Base-by-base conservation (phyloP, 2,329 filamentous ascomycete genomes). In the Dothidotthia symphoricarpi region DNA sequence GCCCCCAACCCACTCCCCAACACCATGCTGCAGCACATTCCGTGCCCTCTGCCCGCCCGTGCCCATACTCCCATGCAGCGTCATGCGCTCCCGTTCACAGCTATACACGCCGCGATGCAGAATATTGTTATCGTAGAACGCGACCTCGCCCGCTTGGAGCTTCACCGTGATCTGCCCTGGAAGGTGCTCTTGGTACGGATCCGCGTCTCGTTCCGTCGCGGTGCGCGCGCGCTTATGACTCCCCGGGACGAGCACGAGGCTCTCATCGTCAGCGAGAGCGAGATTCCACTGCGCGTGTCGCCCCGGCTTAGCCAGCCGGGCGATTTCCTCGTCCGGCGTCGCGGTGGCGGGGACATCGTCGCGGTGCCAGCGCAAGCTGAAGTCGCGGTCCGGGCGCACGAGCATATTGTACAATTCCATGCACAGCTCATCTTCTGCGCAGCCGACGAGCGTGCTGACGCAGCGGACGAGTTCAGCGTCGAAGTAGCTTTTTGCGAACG, bases 91-190 rank as follows among this genome's bases (percentile, higher is more conserved):
- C 51, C 70, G 76, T 1, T 26, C 54, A 10, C 68, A 66, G 48
- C 75, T 70, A 63, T 88, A 89, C 17, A 79, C 78, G 1, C 85
- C 85, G 3, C 85, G 72, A 57, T 88, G 85, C 47, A 94, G 64
- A 48, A 95, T 94, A 64, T 95, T 94, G 60, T 90, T 94, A 65
- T 95, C 82, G 61, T 95, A 95, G 57, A 95, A 95, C 28, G 86
- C 86, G 12, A 85, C 80, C 66, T 95, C 88, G 0, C 88, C 88
- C 0, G 87, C 76, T 46, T 77, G 70, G 45, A 94, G 71, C 59
- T 72, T 59, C 12, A 94, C 87, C 3, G 78, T 68, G 11, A 83
- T 58, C 70, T 89, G 82, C 0, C 71, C 79, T 0, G 82, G 80
- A 50, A 93, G 53, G 2, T 70, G 57, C 2, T 69, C 59, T 51